Conservation (phyloP, 305 asterid species). For the Caryopteris hybrid region DNA sequence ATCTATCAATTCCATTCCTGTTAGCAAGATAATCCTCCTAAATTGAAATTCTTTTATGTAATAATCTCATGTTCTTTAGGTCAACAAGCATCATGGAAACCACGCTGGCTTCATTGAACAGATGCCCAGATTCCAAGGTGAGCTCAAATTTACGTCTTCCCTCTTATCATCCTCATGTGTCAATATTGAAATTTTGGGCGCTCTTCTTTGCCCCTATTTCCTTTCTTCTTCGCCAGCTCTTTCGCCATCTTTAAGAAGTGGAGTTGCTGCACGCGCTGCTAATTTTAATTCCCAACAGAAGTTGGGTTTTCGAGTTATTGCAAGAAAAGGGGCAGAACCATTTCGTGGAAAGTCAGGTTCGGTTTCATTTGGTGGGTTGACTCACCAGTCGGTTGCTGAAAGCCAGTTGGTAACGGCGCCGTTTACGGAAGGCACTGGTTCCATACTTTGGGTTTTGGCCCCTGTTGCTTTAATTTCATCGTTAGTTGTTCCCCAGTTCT, state of each 20-base stretch:
- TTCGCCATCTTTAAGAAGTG: constrained; percentile 28
- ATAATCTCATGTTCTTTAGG: constrained; percentile 16
- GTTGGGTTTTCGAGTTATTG: constrained; percentile 31
- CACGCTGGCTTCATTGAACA: constrained; percentile 9
- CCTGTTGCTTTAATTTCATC: constrained; percentile 74
- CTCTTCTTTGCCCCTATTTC: neutral
- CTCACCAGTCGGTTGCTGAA: constrained; percentile 70
- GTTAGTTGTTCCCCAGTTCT: constrained; percentile 58
- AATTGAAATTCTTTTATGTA: neutral
- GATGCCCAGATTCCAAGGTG: constrained; percentile 28
- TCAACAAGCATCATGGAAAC: too few relatives aligned
- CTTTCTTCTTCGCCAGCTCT: constrained; percentile 24
- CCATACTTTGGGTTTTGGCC: constrained; percentile 75
- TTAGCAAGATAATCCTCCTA: neutral
- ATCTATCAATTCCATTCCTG: neutral
- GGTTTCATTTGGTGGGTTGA: constrained; percentile 67
- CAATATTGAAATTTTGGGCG: neutral
- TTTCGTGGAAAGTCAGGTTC: constrained; percentile 81
- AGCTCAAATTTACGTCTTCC: constrained; percentile 37
- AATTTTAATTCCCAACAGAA: constrained; percentile 33
- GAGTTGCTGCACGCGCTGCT: constrained; percentile 23
- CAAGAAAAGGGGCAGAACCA: constrained; percentile 41
- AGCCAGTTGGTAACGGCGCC: constrained; percentile 64
- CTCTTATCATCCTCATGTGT: neutral
- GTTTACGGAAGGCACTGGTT: constrained; percentile 50